Evolutionary conservation across 2,329 filamentous ascomycete genomes (phyloP).

Genomic region (Tetracladium maxilliforme): DNA sequence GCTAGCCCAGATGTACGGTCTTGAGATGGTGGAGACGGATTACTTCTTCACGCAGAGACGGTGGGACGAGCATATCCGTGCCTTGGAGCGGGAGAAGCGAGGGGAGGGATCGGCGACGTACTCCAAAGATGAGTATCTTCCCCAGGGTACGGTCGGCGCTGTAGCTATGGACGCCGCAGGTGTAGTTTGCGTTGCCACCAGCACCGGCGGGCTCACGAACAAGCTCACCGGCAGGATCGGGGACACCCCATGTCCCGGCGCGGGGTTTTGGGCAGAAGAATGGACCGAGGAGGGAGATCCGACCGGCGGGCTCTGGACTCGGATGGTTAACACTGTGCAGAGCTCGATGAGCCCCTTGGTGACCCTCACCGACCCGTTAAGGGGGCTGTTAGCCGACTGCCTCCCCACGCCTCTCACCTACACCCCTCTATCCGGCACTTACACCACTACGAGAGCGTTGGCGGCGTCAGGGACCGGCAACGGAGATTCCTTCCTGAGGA

Average conservation of each 20-base stretch:
- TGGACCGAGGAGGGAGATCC: slow-evolving; percentile 42
- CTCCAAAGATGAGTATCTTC: slow-evolving; percentile 51
- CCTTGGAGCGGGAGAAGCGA: slow-evolving; percentile 30
- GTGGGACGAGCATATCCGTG: slow-evolving; percentile 64
- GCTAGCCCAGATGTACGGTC: slow-evolving; percentile 51
- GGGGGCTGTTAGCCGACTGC: slow-evolving; percentile 40
- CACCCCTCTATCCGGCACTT: slow-evolving; percentile 11
- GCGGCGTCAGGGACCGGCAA: slow-evolving; percentile 76
- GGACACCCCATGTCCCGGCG: slow-evolving; percentile 71
- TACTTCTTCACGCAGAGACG: slow-evolving; percentile 71
- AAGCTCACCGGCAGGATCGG: slow-evolving; percentile 76
- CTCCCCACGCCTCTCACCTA: slow-evolving; percentile 33
- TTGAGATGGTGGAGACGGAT: slow-evolving; percentile 50
- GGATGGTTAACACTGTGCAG: too few relatives aligned
- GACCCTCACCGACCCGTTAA: slow-evolving; percentile 25
- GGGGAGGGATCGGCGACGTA: slow-evolving; percentile 30
- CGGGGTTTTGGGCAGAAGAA: slow-evolving; percentile 83
- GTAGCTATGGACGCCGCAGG: slow-evolving; percentile 69
- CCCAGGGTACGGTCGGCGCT: slow-evolving; percentile 74
- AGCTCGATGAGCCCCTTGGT: slow-evolving; percentile 16
- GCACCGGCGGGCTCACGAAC: slow-evolving; percentile 71
- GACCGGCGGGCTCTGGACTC: slow-evolving; percentile 8
- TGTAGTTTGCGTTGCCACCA: slow-evolving; percentile 52
- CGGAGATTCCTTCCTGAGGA: slow-evolving; percentile 72
- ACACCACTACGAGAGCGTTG: not conserved